Percentiles rank a stretch among this genome's conserved stretches.
phyloP scores from a whole-genome alignment of 2,329 filamentous ascomycete genomes.

The Botrytis galanthina region DNA sequence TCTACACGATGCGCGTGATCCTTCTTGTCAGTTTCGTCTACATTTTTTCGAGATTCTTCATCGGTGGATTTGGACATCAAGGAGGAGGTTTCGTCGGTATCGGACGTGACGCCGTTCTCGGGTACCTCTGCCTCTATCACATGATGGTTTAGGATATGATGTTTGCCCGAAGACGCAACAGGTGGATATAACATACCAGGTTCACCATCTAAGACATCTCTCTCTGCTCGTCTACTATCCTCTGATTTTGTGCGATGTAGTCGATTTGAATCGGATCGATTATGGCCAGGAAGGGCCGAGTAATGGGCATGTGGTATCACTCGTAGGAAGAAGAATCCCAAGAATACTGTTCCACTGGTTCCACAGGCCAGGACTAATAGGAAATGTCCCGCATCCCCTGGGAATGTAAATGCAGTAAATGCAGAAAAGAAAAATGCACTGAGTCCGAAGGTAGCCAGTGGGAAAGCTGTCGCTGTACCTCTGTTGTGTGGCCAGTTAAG shows the following conservation, averaged over 20 bases:
- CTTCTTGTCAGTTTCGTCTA: slow-evolving; percentile 54
- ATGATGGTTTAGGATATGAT: slow-evolving; percentile 35
- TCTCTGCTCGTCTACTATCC: slow-evolving; percentile 42
- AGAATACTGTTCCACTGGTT: slow-evolving; percentile 71
- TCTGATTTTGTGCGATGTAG: slow-evolving; percentile 49
- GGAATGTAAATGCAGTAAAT: slow-evolving; percentile 73
- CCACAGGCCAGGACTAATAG: slow-evolving; percentile 77
- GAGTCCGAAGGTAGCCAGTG: slow-evolving; percentile 86
- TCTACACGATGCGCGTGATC: slow-evolving; percentile 80
- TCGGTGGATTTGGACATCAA: slow-evolving; percentile 60
- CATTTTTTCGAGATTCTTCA: slow-evolving; percentile 49
- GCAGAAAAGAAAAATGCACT: slow-evolving; percentile 96
- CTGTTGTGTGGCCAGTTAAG: slow-evolving; percentile 89
- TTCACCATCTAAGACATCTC: slow-evolving; percentile 47
- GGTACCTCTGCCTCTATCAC: slow-evolving; percentile 35
- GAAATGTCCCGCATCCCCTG: slow-evolving; percentile 78
- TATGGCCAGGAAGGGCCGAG: slow-evolving; percentile 41
- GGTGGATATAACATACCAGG: slow-evolving; percentile 59
- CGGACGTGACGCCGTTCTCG: slow-evolving; percentile 35
- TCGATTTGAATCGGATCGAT: slow-evolving; percentile 38
- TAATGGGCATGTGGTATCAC: slow-evolving; percentile 61
- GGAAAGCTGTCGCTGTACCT: slow-evolving; percentile 91
- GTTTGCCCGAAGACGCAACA: slow-evolving; percentile 36
- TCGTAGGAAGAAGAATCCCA: slow-evolving; percentile 81
- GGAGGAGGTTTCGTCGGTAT: slow-evolving; percentile 74